Evolutionary conservation across 1,139 yeast species (phyloP).

Genomic region (Yamadazyma atmosphaerica): DNA sequence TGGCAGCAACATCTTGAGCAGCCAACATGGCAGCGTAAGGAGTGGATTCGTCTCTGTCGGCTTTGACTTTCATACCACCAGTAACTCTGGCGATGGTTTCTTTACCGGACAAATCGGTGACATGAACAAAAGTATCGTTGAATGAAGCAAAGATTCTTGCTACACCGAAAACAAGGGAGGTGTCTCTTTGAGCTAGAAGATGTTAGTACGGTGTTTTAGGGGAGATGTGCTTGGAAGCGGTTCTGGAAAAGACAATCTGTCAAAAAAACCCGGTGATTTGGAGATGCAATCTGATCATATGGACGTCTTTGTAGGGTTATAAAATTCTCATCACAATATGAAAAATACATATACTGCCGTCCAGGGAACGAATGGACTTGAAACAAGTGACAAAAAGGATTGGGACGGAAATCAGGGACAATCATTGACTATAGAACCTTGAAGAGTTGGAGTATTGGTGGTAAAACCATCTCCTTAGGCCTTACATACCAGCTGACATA

Average conservation of each 20-base stretch:
- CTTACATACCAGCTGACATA: slow-evolving; percentile 37
- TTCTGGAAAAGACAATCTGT: background rate
- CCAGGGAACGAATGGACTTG: no score
- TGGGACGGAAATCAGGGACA: no score
- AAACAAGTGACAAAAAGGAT: no score
- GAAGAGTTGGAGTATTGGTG: no score
- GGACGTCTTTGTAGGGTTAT: no score
- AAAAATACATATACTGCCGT: no score
- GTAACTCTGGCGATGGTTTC: slow-evolving; percentile 99
- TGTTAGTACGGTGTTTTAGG: slow-evolving; percentile 14
- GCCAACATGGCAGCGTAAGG: slow-evolving; percentile 99
- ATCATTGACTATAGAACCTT: no score
- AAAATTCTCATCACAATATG: no score
- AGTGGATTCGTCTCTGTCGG: slow-evolving; percentile 99
- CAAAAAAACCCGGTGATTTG: background rate
- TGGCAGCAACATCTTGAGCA: slow-evolving; percentile 99
- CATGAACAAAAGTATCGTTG: slow-evolving; percentile 99
- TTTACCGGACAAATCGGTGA: slow-evolving; percentile 99
- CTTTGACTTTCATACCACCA: slow-evolving; percentile 99
- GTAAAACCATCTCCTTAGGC: background rate
- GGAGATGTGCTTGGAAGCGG: background rate
- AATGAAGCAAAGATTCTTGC: slow-evolving; percentile 99
- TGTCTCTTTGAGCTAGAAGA: slow-evolving; percentile 22
- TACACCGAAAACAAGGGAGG: slow-evolving; percentile 99
- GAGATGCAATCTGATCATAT: no score